Conservation (phyloP, 1,284 basidiomycete genomes). For the Pascua guehoae region DNA sequence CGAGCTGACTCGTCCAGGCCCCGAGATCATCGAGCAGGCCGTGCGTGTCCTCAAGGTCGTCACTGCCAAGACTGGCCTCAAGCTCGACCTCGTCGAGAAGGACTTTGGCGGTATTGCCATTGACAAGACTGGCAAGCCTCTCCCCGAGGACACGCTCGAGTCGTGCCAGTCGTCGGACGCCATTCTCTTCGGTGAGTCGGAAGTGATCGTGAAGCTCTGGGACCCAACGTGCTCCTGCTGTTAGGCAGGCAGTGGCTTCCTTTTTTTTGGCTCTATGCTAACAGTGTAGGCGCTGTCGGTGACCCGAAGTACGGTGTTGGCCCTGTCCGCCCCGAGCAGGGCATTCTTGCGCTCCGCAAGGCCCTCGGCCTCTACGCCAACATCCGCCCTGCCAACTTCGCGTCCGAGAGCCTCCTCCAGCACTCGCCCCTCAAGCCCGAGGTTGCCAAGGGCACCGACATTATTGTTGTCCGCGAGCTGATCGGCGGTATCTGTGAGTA, state of each 20-base stretch:
- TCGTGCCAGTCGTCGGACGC: constrained; percentile 87
- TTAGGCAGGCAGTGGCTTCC: neutral
- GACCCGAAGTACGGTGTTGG: constrained; percentile 95
- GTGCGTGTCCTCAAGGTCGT: constrained; percentile 76
- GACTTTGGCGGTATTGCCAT: constrained; percentile 93
- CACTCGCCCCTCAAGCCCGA: constrained; percentile 91
- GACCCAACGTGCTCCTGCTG: no score
- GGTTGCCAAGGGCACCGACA: constrained; percentile 78
- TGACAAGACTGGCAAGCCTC: constrained; percentile 75
- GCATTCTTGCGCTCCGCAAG: constrained; percentile 89
- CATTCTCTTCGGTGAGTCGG: constrained; percentile 73
- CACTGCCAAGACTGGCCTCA: constrained; percentile 66
- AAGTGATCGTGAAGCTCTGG: neutral
- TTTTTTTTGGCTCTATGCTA: neutral
- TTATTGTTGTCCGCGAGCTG: constrained; percentile 93
- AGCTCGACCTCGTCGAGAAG: constrained; percentile 63
- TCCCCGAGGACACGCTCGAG: constrained; percentile 79
- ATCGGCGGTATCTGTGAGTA: constrained; percentile 67
- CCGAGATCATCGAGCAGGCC: constrained; percentile 89
- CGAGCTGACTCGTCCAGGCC: constrained; percentile 60
- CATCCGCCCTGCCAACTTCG: constrained; percentile 94
- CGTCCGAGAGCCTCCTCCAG: constrained; percentile 80
- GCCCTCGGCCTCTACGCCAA: constrained; percentile 93
- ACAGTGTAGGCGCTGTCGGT: constrained; percentile 75
- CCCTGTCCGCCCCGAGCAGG: constrained; percentile 91